Evolutionary conservation across 306 rosid genomes (phyloP), one percentile per base, ranked within the genome.

Genomic region (Trifolium subterraneum): DNA sequence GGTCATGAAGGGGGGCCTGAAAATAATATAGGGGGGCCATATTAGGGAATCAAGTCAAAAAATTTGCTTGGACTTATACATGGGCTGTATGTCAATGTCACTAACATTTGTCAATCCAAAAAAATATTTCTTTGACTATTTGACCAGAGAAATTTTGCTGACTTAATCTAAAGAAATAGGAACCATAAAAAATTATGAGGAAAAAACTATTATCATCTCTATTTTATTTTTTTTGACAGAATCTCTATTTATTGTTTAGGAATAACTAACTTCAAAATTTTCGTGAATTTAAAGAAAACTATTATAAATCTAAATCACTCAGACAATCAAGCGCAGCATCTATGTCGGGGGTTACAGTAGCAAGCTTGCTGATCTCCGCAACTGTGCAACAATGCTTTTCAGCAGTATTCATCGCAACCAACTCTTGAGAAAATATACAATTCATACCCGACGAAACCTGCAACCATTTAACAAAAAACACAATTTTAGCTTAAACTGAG

Each of bases 371-470:
- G 72, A 90, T 86, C 84, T 91, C 96, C 25, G 91, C 93, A 38
- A 93, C 50, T 10, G 72, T 13, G 70, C 91, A 84, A 71, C 89
- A 87, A 10, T 76, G 72, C 85, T 88, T 90, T 86, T 92, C 83
- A 36, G 80, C 85, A 29, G 60, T 68, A 80, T 88, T 88, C 48
- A 92, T 55, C 41, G 91, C 93, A 64, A 84, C 89, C 68, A 83
- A 76, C 50, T 91, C 94, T 77, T 91, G 90, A 14, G 93, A 70
- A 82, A 86, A 91, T 47, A 19, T 52, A 85, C 93, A 84, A 64
- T 84, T 80, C 94, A 87, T 79, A 54, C 97, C 98, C 7, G 93
- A 19, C 15, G 89, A 83, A 76, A 94, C 92, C 97, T 93, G 86
- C 84, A 73, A 71, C 39, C 68, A 81, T 69, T 64, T 13, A 10